Base-by-base conservation (phyloP, 495 filamentous ascomycete genomes). In the Daldinia loculata region DNA sequence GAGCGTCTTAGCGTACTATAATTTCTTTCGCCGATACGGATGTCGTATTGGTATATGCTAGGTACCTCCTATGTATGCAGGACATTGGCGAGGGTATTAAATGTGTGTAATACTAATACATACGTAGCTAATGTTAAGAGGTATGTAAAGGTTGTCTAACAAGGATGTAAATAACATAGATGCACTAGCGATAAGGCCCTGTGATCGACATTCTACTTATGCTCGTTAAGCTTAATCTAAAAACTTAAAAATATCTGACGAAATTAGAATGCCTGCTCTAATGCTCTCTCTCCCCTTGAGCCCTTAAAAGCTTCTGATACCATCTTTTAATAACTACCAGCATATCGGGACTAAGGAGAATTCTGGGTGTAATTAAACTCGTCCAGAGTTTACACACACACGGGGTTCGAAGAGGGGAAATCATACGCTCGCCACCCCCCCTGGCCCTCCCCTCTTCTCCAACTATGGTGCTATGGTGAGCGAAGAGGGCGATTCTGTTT, bases 221-320 rank as follows among this genome's bases (percentile, higher is more conserved):
- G 32, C 64, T 68, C 61, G 61, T 65, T 61, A 72, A 68, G 65
- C 65, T 64, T 61, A 72, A 69, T 66, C 52, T 64, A 27, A 64
- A 38, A 53, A 50, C 38, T 65, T 53, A 64, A 55, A 63, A 65
- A 65, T 56, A 65, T 19, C 22, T 61, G 45, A 67, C 56, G 27
- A 56, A 56, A 67, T 60, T 67, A 59, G 53, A 63, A 66, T 19
- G 9, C n/a, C 14, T 27, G 19, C 11, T 30, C 26, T 30, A 34
- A 34, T 34, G 2, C 24, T 29, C 48, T 19, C 34, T 8, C 22
- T 39, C 15, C 14, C 14, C 52, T 56, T 29, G 48, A 4, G 15
- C 15, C 11, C 24, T 50, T 30, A 19, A 17, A 45, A 45, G 15
- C 19, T 24, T 56, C 59, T 41, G 41, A 67, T 56, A 60, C 55